phyloP scores from a whole-genome alignment of 768 basidiomycete genomes.

The Termitomyces sp. region DNA sequence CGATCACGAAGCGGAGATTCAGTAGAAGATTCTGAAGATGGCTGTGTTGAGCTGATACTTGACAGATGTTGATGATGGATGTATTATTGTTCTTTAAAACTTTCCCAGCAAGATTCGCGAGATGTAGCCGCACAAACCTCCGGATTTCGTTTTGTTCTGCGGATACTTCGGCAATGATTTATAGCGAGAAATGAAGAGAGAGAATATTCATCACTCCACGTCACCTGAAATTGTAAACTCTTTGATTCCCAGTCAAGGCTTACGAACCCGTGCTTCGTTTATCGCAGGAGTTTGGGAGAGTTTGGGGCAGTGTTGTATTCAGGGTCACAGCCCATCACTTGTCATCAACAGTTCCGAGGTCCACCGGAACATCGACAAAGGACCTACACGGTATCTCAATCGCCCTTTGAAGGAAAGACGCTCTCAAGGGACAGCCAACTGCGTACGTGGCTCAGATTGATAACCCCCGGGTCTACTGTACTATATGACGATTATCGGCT shows the following conservation, averaged over 20 bases:
- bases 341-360: neutral
- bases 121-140: neutral
- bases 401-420: too few relatives aligned
- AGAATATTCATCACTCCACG: neutral
- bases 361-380: neutral
- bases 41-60: slow-evolving; percentile 7
- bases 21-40: slow-evolving; percentile 6
- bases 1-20: neutral
- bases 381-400: neutral
- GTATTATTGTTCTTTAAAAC: neutral
- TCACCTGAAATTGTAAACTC: too few relatives aligned
- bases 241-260: neutral
- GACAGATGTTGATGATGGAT: slow-evolving; percentile 12
- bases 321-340: neutral
- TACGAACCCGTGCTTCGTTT: neutral
- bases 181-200: neutral
- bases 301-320: neutral
- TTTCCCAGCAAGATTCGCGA: neutral
- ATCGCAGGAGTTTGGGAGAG: neutral
- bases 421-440: neutral
- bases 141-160: neutral
- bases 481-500: neutral
- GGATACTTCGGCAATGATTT: neutral
- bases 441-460: neutral
- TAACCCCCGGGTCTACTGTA: neutral